Conservation (phyloP, 345 rosid species). For the Eucalyptus virginea region DNA sequence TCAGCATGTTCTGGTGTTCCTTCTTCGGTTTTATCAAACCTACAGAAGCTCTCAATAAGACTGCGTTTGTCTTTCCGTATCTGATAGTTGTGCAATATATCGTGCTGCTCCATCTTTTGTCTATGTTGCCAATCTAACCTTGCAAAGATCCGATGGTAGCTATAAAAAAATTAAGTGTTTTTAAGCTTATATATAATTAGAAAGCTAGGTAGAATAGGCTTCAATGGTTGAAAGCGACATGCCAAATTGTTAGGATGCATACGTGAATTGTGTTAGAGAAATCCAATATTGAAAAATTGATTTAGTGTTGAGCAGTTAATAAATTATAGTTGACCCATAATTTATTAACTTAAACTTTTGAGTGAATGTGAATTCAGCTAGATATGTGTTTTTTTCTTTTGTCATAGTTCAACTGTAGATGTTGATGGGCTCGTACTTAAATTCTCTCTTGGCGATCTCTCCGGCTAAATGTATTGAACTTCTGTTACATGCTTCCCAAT, state of each 20-base stretch:
- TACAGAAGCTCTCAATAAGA: neutral
- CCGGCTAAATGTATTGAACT: rapidly evolving
- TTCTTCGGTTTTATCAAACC: neutral
- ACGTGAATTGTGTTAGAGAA: no score
- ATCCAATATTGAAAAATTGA: no score
- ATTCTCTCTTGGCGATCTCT: no score
- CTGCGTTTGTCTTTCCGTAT: neutral
- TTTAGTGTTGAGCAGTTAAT: no score
- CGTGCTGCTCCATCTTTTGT: neutral
- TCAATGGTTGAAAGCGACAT: neutral
- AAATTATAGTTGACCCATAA: no score
- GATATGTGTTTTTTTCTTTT: no score
- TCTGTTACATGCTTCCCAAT: no score
- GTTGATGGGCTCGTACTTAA: no score
- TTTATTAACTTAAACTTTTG: no score
- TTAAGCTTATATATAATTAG: neutral
- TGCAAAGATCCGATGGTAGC: neutral
- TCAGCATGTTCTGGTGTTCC: neutral
- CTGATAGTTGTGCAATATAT: neutral
- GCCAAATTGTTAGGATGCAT: neutral
- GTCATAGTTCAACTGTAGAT: no score
- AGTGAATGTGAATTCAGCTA: rapidly evolving
- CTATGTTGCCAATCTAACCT: neutral
- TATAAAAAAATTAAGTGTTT: no score
- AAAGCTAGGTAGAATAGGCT: neutral